Evolutionary conservation across 108 stramenopile species (phyloP), one percentile per base, ranked within the genome.

Genomic region (Hondaea fermentalgiana): DNA sequence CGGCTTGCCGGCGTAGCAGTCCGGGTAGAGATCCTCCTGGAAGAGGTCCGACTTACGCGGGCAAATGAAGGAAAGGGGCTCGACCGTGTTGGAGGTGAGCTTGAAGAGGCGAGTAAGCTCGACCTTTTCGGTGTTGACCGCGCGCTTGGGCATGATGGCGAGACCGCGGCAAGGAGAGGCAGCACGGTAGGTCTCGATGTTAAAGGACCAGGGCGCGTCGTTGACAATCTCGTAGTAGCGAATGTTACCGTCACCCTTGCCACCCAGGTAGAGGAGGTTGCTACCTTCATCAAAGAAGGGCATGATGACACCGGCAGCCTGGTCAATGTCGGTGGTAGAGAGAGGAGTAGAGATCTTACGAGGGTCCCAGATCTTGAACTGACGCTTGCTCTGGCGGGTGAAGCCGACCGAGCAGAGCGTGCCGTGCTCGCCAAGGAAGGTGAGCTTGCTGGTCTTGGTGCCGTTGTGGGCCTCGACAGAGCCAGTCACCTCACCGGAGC

Each of bases 221-320:
- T 97, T 95, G 92, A 97, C 96, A 90, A 96, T 97, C 91, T 99
- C 97, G 89, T 96, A 99, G 87, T 95, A 93, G 71, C 99, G 96
- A 88, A 99, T 97, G 91, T 97, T 97, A 59, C 98, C 99, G 92
- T 99, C 98, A 35, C 99, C 99, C 95, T 99, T 99, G 69, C 98
- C 99, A 87, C 96, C 96, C 55, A 99, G 94, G 94, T 98, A 99
- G 35, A 99, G 93, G 6, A 99, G 94, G 88, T 90, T 90, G 21
- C 96, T 97, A 90, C 97, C 98, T 17, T 88, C 72, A 90, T 99
- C 99, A 88, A 93, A 99, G 91, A 99, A 96, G 8, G 99, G 99
- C 89, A 98, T 94, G 89, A 99, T 91, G 8, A 97, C 98, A 60
- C 99, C 99, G 2, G 98, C 95, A 8, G 98, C 97, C 87, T 96